Evolutionary conservation across 345 rosid genomes (phyloP).

Genomic region (Linum usitatissimum): DNA sequence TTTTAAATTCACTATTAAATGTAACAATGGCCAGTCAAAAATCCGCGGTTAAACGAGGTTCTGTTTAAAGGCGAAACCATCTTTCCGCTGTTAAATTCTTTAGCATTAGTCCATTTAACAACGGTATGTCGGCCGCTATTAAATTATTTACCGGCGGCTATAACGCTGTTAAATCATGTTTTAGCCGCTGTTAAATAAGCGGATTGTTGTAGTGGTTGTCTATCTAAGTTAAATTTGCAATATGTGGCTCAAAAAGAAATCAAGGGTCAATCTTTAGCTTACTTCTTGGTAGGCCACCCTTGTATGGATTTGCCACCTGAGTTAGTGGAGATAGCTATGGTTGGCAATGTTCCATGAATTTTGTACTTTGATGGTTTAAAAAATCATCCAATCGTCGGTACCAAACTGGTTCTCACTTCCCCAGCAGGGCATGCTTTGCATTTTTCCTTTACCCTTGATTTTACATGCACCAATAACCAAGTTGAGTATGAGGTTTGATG

Average conservation of each 20-base stretch:
- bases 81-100: too few species aligned
- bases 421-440: background rate
- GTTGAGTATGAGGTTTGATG: slow-evolving; percentile 1
- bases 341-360: background rate
- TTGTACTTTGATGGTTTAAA: slow-evolving; percentile 4
- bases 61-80: too few species aligned
- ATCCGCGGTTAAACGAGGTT: too few species aligned
- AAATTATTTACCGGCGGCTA: too few species aligned
- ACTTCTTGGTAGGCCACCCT: background rate
- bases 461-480: background rate
- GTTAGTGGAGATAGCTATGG: background rate
- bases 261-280: background rate
- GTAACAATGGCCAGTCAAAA: too few species aligned
- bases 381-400: background rate
- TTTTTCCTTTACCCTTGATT: background rate
- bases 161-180: too few species aligned
- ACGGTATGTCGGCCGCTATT: too few species aligned
- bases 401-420: background rate
- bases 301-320: background rate
- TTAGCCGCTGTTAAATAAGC: too few species aligned
- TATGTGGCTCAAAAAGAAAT: background rate
- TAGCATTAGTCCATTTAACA: too few species aligned
- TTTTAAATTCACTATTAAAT: too few species aligned
- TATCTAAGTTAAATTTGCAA: background rate
- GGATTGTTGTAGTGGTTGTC: too few species aligned